Evolutionary conservation across 495 filamentous ascomycete genomes (phyloP), one percentile per base, ranked within the genome.

Genomic region (Clavariopsis aquatica): DNA sequence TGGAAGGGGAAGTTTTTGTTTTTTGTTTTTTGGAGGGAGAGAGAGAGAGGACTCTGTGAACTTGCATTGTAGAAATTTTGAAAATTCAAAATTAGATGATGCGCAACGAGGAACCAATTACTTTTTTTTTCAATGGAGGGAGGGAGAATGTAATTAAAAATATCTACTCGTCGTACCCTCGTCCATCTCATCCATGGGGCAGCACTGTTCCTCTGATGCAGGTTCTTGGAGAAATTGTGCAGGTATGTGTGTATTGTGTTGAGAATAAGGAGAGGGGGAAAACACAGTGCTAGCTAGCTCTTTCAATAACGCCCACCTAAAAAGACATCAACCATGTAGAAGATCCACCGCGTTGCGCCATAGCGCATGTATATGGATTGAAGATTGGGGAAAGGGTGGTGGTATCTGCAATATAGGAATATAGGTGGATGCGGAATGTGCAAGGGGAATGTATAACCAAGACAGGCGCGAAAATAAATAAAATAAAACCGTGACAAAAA

Each of bases 331-430:
- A 22, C 24, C 28, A 8, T 9, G 17, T 10, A 29, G 9, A 13
- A 53, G 26, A 13, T 31, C 51, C 38, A 43, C 38, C 38, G 34
- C 19, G 31, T 31, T 54, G 23, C 51, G 51, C 60, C 62, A 17
- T 34, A 52, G 10, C 49, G 28, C 29, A 38, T 34, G 23, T 59
- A 65, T 19, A 59, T 53, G 34, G 59, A 52, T 34, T 23, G 26
- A 20, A 64, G 23, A 55, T 38, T 43, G 5, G 31, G 52, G 26
- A 19, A 59, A 59, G n/a, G 29, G 52, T 28, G 55, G 54, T 65
- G 62, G 62, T 65, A 65, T 65, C 62, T 59, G 62, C 43, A 53
- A 20, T 19, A 3, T n/a, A 19, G 23, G 27, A 36, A 36, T 36
- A 13, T 36, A 6, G 31, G 38, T 43, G 38, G 13, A 43, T 17